Base-by-base conservation (phyloP, 2,329 filamentous ascomycete species). In the Orbilia oligospora region DNA sequence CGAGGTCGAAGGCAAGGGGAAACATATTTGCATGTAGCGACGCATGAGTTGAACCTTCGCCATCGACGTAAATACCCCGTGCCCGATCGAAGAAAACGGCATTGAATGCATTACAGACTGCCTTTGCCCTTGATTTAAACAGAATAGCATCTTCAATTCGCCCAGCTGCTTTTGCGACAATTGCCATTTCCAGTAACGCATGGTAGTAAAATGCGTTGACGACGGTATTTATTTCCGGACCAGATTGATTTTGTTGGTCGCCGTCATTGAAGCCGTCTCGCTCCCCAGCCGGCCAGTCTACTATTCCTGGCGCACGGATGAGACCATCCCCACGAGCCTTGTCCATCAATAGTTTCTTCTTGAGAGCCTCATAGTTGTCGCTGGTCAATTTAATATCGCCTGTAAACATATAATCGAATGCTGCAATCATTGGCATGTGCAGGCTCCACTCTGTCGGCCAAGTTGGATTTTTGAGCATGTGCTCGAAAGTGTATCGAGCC, bases 21-120 rank as follows among this genome's bases (percentile, higher is more conserved):
- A 30, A 71, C 68, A 71, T 71, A n/a, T 71, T 71, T n/a, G 68
- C 68, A 22, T 71, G 68, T 3, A 71, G 51, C 14, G 68, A 71
- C 0, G 68, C 55, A 48, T 71, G 68, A 1, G 30, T 64, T 12
- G 56, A 64, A 1, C 68, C 68, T 24, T 71, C 68, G 4, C 68
- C 68, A 5, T 71, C 68, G 22, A 65, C 36, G 18, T 71, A 71
- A 10, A 64, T 53, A 10, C 68, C 56, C 5, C 53, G 16, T 12
- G 5, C 20, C 8, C 8, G 41, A 16, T 71, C 55, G 36, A 71
- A 71, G 33, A 64, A 71, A 14, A 55, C 56, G 18, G 44, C 46
- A 12, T 71, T 71, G 24, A 53, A 71, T 3, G 68, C 55, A 14
- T 27, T 53, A 22, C 55, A 71, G 18, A 71, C 68, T 3, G 24